Evolutionary conservation across 805 yeast genomes (phyloP).

Genomic region (Starmerella vitae): DNA sequence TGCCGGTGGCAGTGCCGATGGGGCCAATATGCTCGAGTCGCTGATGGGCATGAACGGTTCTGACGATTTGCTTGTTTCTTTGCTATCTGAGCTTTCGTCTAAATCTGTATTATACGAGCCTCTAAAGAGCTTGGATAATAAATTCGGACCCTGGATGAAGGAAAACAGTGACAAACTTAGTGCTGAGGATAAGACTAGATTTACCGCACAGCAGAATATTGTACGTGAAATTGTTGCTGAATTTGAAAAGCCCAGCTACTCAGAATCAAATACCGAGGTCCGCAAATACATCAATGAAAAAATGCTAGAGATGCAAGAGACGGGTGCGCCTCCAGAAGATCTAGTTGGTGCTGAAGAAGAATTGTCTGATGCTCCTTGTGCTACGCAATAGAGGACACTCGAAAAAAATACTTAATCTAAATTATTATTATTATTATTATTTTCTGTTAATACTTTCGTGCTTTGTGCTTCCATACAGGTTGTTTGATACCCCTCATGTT

Average conservation of each 20-base stretch:
- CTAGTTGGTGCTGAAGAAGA: constrained; percentile 35
- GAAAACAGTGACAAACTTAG: constrained; percentile 34
- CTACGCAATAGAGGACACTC: constrained; percentile 16
- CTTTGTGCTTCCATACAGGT: no score
- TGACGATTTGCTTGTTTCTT: constrained; percentile 54
- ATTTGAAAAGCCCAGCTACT: constrained; percentile 54
- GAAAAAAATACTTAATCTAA: no score
- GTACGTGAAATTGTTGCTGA: constrained; percentile 47
- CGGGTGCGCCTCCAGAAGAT: constrained; percentile 73
- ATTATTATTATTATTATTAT: no score
- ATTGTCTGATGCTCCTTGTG: constrained; percentile 13
- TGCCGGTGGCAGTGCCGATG: constrained; percentile 26
- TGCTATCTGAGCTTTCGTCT: constrained; percentile 70
- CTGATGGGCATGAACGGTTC: constrained; percentile 24
- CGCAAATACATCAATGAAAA: constrained; percentile 42
- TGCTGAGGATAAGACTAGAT: constrained; percentile 39
- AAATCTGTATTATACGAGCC: constrained; percentile 83
- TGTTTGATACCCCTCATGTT: no score
- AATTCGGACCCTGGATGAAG: constrained; percentile 58
- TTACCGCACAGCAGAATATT: constrained; percentile 46
- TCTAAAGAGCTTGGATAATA: constrained; percentile 59
- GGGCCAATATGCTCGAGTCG: not conserved
- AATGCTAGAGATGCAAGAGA: constrained; percentile 48
- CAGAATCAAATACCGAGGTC: constrained; percentile 34
- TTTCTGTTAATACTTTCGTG: no score